phyloP scores from a whole-genome alignment of 331 rosid species.

The Quercus lobata region DNA sequence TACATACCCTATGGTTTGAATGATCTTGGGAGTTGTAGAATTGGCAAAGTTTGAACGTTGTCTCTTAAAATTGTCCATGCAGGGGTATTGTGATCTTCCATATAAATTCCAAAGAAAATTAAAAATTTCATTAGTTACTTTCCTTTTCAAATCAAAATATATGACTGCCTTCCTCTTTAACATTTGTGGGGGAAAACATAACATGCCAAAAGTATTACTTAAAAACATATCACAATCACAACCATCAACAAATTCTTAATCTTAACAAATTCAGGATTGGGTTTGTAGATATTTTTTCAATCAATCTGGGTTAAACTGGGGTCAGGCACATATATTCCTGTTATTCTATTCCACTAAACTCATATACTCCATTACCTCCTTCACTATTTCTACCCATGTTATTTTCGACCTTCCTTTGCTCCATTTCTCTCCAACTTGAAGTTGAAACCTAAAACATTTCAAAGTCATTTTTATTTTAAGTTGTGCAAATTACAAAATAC shows the following conservation, averaged over 20 bases:
- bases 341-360: background rate
- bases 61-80: background rate
- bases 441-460: too few species aligned
- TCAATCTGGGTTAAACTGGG: background rate
- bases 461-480: background rate
- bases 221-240: background rate
- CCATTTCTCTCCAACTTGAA: background rate
- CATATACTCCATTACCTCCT: background rate
- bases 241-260: background rate
- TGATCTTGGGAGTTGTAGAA: too few species aligned
- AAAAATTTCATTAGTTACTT: background rate
- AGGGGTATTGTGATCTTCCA: background rate
- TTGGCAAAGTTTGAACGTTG: background rate
- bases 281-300: background rate
- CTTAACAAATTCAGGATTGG: background rate
- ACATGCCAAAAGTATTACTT: background rate
- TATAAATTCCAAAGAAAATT: background rate
- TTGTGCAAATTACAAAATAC: background rate
- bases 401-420: background rate
- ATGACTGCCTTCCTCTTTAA: background rate
- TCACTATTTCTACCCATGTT: background rate
- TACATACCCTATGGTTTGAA: background rate
- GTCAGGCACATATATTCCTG: background rate
- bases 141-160: background rate
- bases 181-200: background rate